Evolutionary conservation across 495 filamentous ascomycete species (phyloP).

Genomic region (Astrothelium subdiscretum): DNA sequence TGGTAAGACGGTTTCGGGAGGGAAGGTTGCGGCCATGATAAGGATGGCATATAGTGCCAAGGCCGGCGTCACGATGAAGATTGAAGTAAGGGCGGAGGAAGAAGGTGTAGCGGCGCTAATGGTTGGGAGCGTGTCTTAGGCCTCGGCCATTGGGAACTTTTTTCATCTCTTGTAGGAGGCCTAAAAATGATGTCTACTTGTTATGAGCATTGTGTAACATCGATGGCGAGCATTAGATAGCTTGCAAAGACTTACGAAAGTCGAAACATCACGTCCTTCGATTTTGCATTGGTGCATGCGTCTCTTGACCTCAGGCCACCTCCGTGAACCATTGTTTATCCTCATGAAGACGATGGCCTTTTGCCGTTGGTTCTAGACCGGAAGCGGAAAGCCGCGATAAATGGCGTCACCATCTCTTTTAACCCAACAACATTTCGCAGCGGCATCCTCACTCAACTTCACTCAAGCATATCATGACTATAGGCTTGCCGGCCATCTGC

Average conservation of each 20-base stretch:
- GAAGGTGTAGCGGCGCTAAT: conserved; percentile 78
- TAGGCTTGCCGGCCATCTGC: neutral
- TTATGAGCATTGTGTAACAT: neutral
- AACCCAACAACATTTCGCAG: neutral
- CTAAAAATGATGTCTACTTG: neutral
- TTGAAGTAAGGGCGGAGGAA: conserved; percentile 82
- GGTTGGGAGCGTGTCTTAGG: conserved; percentile 71
- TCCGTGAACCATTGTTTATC: neutral
- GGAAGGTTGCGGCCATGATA: conserved; percentile 74
- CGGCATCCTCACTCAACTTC: neutral
- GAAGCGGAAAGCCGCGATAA: neutral
- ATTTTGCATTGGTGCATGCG: too few relatives aligned
- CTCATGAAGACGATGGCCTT: neutral
- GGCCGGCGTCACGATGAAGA: conserved; percentile 87
- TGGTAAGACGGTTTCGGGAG: conserved; percentile 88
- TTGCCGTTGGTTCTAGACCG: neutral
- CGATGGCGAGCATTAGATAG: neutral
- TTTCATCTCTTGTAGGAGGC: neutral
- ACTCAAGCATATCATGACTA: neutral
- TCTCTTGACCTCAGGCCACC: too few relatives aligned
- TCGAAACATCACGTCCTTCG: too few relatives aligned
- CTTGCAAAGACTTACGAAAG: too few relatives aligned
- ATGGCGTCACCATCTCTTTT: neutral
- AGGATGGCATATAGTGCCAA: conserved; percentile 91
- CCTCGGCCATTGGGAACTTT: neutral